Evolutionary conservation across 2,329 filamentous ascomycete species (phyloP).

Genomic region (Colletotrichum trifolii): DNA sequence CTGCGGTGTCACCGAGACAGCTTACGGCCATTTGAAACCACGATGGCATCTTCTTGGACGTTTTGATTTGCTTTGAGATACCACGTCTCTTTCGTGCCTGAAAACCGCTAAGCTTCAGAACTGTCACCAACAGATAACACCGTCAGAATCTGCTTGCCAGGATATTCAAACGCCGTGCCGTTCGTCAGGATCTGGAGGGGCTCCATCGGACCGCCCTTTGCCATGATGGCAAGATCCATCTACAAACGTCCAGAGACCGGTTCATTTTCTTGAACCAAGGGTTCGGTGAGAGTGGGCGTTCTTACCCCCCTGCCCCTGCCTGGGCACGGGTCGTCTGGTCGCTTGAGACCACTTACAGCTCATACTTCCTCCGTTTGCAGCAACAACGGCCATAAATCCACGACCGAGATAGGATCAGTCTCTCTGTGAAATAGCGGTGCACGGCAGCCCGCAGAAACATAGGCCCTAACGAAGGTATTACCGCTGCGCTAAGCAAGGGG

Average conservation of each 20-base stretch:
- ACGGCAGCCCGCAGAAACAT: conserved; percentile 52
- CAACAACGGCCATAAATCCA: conserved; percentile 2
- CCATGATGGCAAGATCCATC: conserved; percentile 6
- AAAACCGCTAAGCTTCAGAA: conserved; percentile 25
- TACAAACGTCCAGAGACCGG: conserved; percentile 26
- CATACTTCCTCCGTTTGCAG: conserved; percentile 26
- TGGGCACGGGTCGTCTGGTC: not conserved
- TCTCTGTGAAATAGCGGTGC: conserved; percentile 30
- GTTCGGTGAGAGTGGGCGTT: not conserved
- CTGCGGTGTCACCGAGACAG: conserved; percentile 46
- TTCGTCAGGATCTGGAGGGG: conserved; percentile 29
- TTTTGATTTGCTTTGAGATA: not conserved
- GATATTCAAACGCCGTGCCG: conserved; percentile 8
- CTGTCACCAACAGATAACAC: not conserved
- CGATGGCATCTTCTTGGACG: conserved; percentile 33
- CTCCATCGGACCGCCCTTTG: conserved; percentile 1
- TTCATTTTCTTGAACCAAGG: conserved; percentile 20
- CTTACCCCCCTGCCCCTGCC: conserved; percentile 5
- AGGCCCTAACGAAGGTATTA: conserved; percentile 44
- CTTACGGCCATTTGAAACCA: conserved; percentile 48
- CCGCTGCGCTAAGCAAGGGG: conserved; percentile 41
- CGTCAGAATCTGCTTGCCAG: not conserved
- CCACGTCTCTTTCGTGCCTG: conserved; percentile 6
- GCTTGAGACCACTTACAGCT: not conserved
- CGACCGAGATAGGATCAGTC: conserved; percentile 7